These are phyloP conservation scores for Linum usitatissimum DNA, from an alignment of 345 rosid species.

Conservation along the genomic window DNA sequence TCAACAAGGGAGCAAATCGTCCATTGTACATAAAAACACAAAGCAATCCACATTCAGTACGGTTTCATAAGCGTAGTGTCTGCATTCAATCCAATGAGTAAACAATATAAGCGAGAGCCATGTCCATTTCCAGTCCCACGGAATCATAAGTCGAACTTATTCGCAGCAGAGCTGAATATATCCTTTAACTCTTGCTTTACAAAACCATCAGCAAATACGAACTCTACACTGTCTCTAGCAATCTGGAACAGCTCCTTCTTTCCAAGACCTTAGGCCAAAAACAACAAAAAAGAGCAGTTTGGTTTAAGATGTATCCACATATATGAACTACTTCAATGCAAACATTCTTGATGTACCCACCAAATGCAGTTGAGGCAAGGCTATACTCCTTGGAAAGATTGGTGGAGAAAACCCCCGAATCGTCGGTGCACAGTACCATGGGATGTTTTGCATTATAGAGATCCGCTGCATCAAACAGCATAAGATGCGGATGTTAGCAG, in stretches of 20 bases:
- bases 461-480: slow-evolving; percentile 37
- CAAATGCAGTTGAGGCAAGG: slow-evolving; percentile 64
- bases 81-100: too few relatives aligned
- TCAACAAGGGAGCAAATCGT: too few relatives aligned
- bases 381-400: slow-evolving; percentile 58
- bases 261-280: slow-evolving; percentile 41
- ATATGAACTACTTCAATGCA: neutral
- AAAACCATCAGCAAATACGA: slow-evolving; percentile 54
- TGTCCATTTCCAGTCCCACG: too few relatives aligned
- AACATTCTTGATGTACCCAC: slow-evolving; percentile 24
- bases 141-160: slow-evolving; percentile 24
- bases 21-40: too few relatives aligned
- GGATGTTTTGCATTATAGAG: slow-evolving; percentile 68
- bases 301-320: slow-evolving; percentile 2
- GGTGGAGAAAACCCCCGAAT: slow-evolving; percentile 79
- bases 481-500: neutral
- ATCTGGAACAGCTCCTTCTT: slow-evolving; percentile 53
- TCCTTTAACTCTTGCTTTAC: slow-evolving; percentile 46
- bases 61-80: too few relatives aligned
- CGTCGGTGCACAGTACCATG: slow-evolving; percentile 73
- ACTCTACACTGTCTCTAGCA: slow-evolving; percentile 46
- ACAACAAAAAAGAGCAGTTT: slow-evolving; percentile 9
- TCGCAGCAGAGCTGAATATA: slow-evolving; percentile 33
- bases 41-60: too few relatives aligned
- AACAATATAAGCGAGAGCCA: too few relatives aligned